Conservation (phyloP, 495 filamentous ascomycete genomes). For the Amphirosellinia nigrospora region DNA sequence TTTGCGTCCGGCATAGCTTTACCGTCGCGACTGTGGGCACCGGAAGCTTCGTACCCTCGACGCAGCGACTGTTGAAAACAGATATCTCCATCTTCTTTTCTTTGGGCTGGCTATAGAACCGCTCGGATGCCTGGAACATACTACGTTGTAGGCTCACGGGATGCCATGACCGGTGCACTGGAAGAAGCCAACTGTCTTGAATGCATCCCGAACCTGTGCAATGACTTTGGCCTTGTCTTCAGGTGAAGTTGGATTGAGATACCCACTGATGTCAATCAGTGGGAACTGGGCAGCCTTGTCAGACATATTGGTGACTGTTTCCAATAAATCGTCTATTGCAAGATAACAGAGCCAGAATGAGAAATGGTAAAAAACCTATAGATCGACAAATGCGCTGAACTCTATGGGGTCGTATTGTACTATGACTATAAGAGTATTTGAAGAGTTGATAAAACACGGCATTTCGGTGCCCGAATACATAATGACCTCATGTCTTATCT, state of each 20-base stretch:
- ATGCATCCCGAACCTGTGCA: slow-evolving; percentile 41
- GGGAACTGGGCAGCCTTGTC: slow-evolving; percentile 22
- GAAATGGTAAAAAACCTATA: not conserved
- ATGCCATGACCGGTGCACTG: slow-evolving; percentile 56
- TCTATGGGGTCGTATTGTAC: not conserved
- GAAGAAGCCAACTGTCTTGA: slow-evolving; percentile 55
- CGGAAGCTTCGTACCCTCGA: slow-evolving; percentile 48
- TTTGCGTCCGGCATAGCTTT: slow-evolving; percentile 47
- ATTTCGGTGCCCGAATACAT: slow-evolving; percentile 3
- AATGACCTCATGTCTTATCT: not conserved
- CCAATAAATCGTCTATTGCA: not conserved
- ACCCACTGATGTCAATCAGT: slow-evolving; percentile 31
- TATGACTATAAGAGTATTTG: not conserved
- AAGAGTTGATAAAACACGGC: not conserved
- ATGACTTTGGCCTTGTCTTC: slow-evolving; percentile 34
- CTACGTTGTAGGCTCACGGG: slow-evolving; percentile 31
- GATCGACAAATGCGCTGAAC: not conserved
- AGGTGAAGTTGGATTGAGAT: slow-evolving; percentile 21
- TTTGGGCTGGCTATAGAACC: slow-evolving; percentile 41
- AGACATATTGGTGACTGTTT: not conserved
- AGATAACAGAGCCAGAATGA: not conserved
- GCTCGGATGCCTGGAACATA: slow-evolving; percentile 32
- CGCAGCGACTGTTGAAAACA: slow-evolving; percentile 41
- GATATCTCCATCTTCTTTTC: slow-evolving; percentile 44
- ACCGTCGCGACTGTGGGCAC: slow-evolving; percentile 34